Conservation (phyloP, 2,329 filamentous ascomycete species). For the Cytospora piceicola region DNA sequence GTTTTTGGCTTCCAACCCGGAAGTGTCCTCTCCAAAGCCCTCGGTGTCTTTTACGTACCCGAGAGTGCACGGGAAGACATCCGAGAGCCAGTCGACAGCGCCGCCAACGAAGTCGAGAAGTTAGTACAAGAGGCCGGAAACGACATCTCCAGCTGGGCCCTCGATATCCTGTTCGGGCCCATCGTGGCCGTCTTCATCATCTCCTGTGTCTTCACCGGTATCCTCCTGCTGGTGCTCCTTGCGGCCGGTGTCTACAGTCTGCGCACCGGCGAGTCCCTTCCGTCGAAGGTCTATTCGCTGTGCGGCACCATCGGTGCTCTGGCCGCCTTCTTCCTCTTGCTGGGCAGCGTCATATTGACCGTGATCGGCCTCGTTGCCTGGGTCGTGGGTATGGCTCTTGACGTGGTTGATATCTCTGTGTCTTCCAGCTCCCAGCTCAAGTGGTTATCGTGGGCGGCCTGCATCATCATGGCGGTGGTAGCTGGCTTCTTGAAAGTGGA, state of each 20-base stretch:
- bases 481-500: conserved; percentile 22
- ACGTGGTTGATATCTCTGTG: conserved; percentile 26
- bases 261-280: conserved; percentile 9
- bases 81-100: conserved; percentile 25
- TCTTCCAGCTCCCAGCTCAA: conserved; percentile 27
- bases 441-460: conserved; percentile 30
- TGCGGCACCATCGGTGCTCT: conserved; percentile 22
- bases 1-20: conserved; percentile 29
- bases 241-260: conserved; percentile 12
- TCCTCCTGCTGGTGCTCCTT: conserved; percentile 25
- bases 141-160: conserved; percentile 23
- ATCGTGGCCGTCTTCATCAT: conserved; percentile 29
- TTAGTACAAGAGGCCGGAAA: conserved; percentile 22
- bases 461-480: conserved; percentile 19
- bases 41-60: conserved; percentile 29
- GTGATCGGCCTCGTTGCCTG: conserved; percentile 24
- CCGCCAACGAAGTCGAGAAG: conserved; percentile 25
- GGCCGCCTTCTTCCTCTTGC: conserved; percentile 27
- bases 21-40: conserved; percentile 22
- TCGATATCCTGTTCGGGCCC: conserved; percentile 28
- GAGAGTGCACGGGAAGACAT: conserved; percentile 22
- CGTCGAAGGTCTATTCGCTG: conserved; percentile 17
- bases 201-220: conserved; percentile 16
- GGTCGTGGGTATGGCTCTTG: conserved; percentile 18
- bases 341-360: conserved; percentile 28